Percentiles rank a stretch among this genome's conserved stretches.
Evolutionary conservation across 139 green algal species (phyloP).

Genomic region (Volvox africanus): DNA sequence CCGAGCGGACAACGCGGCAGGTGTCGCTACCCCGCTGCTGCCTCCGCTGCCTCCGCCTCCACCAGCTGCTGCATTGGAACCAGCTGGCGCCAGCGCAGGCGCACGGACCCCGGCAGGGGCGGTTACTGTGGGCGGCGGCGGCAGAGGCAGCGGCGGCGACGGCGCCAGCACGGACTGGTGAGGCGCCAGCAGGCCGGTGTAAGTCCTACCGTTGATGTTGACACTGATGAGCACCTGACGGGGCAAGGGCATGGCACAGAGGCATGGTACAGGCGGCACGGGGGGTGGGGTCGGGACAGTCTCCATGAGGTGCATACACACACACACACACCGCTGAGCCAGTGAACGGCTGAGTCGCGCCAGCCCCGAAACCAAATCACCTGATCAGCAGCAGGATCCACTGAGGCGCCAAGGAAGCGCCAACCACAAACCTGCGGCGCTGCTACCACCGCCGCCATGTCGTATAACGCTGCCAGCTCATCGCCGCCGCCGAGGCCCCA

Average conservation of each 20-base stretch:
- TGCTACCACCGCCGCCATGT: not conserved
- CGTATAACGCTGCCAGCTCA: slow-evolving; percentile 11
- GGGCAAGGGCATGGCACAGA: not conserved
- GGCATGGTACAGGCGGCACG: not conserved
- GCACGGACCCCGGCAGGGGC: not conserved
- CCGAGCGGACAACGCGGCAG: not conserved
- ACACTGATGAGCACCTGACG: slow-evolving; percentile 30
- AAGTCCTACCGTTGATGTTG: slow-evolving; percentile 34
- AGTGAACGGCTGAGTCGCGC: too few relatives aligned
- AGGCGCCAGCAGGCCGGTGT: slow-evolving; percentile 35
- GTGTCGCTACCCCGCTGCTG: not conserved
- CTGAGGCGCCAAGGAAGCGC: slow-evolving; percentile 21
- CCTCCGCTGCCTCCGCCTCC: not conserved
- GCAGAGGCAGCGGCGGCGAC: not conserved
- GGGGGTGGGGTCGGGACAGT: too few relatives aligned
- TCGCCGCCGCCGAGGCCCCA: not conserved
- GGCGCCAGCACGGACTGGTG: not conserved
- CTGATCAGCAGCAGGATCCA: not conserved
- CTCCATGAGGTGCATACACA: too few relatives aligned
- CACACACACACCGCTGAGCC: too few relatives aligned
- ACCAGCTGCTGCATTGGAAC: not conserved
- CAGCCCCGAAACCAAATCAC: not conserved
- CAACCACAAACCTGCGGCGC: slow-evolving; percentile 23
- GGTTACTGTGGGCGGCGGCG: not conserved
- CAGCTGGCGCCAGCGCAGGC: too few relatives aligned